Base-by-base conservation (phyloP, 768 basidiomycete species). In the Psilocybe tampanensis region DNA sequence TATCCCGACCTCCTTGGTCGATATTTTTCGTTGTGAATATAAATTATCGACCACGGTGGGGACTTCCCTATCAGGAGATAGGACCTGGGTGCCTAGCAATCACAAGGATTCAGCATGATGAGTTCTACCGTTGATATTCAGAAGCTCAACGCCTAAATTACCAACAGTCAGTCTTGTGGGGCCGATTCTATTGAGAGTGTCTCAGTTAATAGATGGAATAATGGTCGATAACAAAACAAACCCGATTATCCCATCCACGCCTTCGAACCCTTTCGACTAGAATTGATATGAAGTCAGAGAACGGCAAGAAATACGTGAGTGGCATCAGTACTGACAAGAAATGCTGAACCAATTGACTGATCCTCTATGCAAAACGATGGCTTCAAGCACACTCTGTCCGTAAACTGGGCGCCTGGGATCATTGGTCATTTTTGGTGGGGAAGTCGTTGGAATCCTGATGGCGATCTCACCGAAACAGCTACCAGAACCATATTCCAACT, bases 281-380 rank as follows among this genome's bases (percentile, higher is more conserved):
- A 29, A 34, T 48, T 13, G 13, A 21, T 18, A 18, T 48, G n/a
- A n/a, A 29, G n/a, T n/a, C n/a, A n/a, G n/a, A n/a, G n/a, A n/a
- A n/a, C n/a, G n/a, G n/a, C n/a, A n/a, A n/a, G n/a, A n/a, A 12
- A 17, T 26, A 17, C 26, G 19, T 21, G 32, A 51, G 21, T 32
- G 11, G 1, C 29, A 29, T 11, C 42, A 11, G 24, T 15, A 47
- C 39, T 33, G n/a, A 56, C 55, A 26, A 45, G 58, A 3, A 70
- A 61, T 17, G 88, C 85, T 44, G 81, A 85, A 56, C 87, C 88
- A 51, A 90, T 84, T 4, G 85, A 86, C 63, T 90, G 88, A 2
- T 65, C 34, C 3, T 69, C 53, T 49, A 89, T 79, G 32, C 74
- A 73, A 21, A 87, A 75, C n/a, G n/a, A n/a, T n/a, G n/a, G n/a